Evolutionary conservation across 192 early-diverging fungal genomes (phyloP), one percentile per base, ranked within the genome.

Genomic region (Coemansia sp.): DNA sequence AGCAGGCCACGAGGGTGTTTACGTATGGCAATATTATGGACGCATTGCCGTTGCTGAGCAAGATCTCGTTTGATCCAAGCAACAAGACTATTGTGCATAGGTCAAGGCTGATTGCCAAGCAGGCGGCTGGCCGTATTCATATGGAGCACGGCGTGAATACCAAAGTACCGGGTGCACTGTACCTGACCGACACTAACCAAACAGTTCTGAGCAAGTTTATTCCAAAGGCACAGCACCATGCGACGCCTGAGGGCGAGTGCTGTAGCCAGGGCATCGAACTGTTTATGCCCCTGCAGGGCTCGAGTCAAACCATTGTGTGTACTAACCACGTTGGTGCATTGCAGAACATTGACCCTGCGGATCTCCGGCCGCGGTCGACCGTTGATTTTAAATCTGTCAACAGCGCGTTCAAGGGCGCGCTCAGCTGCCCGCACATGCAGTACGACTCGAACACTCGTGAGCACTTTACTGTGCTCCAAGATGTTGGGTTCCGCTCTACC

Each of bases 21-120:
- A 72, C 75, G 3, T 90, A 88, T 56, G 88, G 85, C 12, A 87
- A 90, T 62, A 85, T 87, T 77, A 86, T 92, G 76, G 90, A 92
- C 64, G 83, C 86, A 47, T 74, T 89, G 61, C 90, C 90, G 22
- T 74, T 90, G 13, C 82, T 92, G 47, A 89, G 84, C 57, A 84
- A 86, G 58, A 85, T 92, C 73, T 76, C 81, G 43, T 84, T 92
- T 50, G 83, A 87, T 26, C 85, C 85, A 14, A 57, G 59, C n/a
- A 73, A 51, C 51, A 84, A 85, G 59, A 77, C 65, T 11, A 79
- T 92, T 59, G 80, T 62, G 32, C 86, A 90, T 61, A 71, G 85
- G 19, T 86, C 84, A 35, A 80, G 85, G 9, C 73, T 87, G 57
- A 84, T 87, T 13, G 87, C 85, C 23, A 85, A 86, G 64, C 88